These are phyloP conservation scores for Anisodus acutangulus DNA, from an alignment of 257 asterid species.

Conservation along the genomic window DNA sequence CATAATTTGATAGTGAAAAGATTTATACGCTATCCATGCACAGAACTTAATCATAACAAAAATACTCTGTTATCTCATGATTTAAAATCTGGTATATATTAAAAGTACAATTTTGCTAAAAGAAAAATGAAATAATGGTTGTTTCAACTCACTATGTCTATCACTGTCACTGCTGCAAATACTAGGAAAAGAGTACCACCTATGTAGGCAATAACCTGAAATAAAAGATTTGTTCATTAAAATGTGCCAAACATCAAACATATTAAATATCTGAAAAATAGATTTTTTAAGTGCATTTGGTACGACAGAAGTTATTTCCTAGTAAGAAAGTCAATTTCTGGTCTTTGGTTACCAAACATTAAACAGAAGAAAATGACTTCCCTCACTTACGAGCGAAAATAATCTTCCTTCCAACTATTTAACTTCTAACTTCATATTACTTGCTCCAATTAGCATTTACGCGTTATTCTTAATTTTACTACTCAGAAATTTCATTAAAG, in stretches of 20 bases:
- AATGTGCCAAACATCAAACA: not conserved
- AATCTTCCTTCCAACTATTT: not conserved
- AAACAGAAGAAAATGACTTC: not conserved
- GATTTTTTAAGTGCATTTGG: not conserved
- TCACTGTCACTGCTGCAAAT: conserved; percentile 72
- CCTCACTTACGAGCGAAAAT: not conserved
- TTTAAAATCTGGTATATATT: not conserved
- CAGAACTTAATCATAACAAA: not conserved
- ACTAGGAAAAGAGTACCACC: conserved; percentile 88
- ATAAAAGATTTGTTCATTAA: not conserved
- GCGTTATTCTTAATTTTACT: not conserved
- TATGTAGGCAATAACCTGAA: conserved; percentile 71
- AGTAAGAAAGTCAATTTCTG: not conserved
- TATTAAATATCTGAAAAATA: not conserved
- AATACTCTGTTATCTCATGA: not conserved
- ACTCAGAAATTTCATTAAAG: not conserved
- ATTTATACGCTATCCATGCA: not conserved
- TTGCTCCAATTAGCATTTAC: not conserved
- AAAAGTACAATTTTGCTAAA: not conserved
- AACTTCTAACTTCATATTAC: not conserved
- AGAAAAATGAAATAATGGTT: not conserved
- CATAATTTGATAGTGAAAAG: not conserved
- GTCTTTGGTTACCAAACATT: not conserved
- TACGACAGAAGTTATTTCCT: not conserved
- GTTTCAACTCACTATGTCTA: conserved; percentile 56